Percentiles rank a stretch among this genome's conserved stretches.
Evolutionary conservation across 768 basidiomycete species (phyloP).

Genomic region (Termitomyces sp.): DNA sequence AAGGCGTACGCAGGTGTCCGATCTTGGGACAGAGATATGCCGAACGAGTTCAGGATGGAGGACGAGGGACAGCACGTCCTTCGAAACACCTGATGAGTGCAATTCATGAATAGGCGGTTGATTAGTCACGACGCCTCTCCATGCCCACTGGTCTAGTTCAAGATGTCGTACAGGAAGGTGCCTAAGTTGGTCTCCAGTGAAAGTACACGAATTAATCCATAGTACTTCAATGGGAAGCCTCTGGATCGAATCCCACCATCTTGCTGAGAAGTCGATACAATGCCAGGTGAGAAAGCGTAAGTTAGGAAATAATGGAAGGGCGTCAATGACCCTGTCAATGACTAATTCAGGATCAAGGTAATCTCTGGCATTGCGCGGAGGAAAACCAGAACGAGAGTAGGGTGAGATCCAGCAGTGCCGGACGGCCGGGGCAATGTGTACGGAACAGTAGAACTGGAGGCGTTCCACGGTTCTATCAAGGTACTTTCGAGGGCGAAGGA

Average conservation of each 20-base stretch:
- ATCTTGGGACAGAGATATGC: slow-evolving; percentile 26
- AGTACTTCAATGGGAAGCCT: slow-evolving; percentile 22
- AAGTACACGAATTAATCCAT: slow-evolving; percentile 28
- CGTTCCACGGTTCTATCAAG: slow-evolving; percentile 24
- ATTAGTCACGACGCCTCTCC: slow-evolving; percentile 28
- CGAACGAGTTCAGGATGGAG: slow-evolving; percentile 23
- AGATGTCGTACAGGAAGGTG: slow-evolving; percentile 19
- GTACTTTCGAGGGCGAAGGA: slow-evolving; percentile 23
- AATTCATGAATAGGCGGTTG: slow-evolving; percentile 30
- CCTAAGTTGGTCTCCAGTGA: slow-evolving; percentile 8
- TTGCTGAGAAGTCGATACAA: slow-evolving; percentile 26
- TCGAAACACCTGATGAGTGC: slow-evolving; percentile 21
- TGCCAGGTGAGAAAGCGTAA: slow-evolving; percentile 28
- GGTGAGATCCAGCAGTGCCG: slow-evolving; percentile 31
- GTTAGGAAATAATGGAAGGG: slow-evolving; percentile 26
- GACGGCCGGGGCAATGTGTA: slow-evolving; percentile 28
- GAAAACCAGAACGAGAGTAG: slow-evolving; percentile 24
- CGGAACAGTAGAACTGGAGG: slow-evolving; percentile 25
- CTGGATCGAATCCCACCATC: slow-evolving; percentile 26
- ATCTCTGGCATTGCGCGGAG: slow-evolving; percentile 22
- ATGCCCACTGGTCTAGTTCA: slow-evolving; percentile 32
- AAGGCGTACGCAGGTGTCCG: slow-evolving; percentile 25
- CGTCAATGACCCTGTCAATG: slow-evolving; percentile 25
- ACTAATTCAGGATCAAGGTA: slow-evolving; percentile 26
- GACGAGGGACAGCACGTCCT: slow-evolving; percentile 19